These are phyloP conservation scores for Cucumis hystrix DNA, from an alignment of 306 rosid species.

Conservation along the genomic window DNA sequence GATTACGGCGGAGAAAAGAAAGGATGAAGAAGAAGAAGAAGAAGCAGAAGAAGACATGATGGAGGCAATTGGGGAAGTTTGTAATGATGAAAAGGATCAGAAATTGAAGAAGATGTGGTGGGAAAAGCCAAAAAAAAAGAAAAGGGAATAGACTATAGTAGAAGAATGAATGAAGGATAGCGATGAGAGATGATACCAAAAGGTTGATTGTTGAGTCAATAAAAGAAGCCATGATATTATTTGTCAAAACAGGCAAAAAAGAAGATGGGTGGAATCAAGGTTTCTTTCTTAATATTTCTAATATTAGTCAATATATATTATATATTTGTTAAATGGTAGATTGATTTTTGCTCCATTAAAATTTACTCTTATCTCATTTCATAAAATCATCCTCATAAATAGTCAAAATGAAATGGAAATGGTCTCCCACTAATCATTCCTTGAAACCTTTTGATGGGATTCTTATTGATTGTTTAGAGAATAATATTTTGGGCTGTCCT, in stretches of 20 bases:
- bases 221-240: neutral
- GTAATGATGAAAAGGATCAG: neutral
- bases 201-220: neutral
- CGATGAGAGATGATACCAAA: neutral
- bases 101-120: neutral
- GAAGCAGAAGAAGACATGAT: neutral
- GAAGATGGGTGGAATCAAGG: neutral
- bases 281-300: neutral
- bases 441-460: no score
- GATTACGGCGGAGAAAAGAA: neutral
- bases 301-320: no score
- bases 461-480: no score
- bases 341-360: no score
- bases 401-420: no score
- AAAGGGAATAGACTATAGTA: neutral
- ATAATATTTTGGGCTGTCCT: no score
- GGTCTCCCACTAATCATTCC: no score
- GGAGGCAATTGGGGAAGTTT: neutral
- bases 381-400: no score
- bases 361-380: no score
- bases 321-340: no score
- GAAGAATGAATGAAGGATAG: neutral
- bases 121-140: neutral
- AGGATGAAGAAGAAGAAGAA: neutral
- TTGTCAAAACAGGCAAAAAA: neutral